Conservation (phyloP, 2,329 filamentous ascomycete species). For the Teratosphaeria epicoccoides region DNA sequence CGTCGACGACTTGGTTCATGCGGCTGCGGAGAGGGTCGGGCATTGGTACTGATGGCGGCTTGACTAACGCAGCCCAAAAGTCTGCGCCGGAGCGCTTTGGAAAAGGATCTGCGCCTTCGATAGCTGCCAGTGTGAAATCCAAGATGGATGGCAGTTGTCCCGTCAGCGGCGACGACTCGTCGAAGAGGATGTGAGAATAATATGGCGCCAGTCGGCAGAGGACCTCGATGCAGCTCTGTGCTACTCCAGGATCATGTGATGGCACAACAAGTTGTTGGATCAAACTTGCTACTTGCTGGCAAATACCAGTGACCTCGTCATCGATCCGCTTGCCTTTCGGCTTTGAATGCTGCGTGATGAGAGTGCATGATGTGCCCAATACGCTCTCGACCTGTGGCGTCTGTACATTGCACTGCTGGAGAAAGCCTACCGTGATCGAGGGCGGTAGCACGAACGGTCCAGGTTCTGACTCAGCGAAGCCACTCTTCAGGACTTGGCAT, state of each 20-base stretch:
- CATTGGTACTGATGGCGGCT: conserved; percentile 27
- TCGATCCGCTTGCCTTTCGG: conserved; percentile 32
- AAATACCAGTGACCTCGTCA: conserved; percentile 41
- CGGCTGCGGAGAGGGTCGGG: conserved; percentile 10
- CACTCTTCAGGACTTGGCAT: conserved; percentile 60
- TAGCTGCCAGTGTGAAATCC: conserved; percentile 57
- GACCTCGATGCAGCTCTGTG: conserved; percentile 65
- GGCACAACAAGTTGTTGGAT: conserved; percentile 52
- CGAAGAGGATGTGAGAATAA: conserved; percentile 51
- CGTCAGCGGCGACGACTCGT: conserved; percentile 23
- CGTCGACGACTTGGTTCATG: conserved; percentile 36
- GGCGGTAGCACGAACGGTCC: conserved; percentile 69
- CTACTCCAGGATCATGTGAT: conserved; percentile 57
- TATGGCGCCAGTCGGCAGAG: conserved; percentile 53
- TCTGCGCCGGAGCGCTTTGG: conserved; percentile 64
- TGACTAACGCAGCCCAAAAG: conserved; percentile 56
- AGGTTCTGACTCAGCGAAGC: conserved; percentile 62
- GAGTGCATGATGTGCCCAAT: conserved; percentile 60
- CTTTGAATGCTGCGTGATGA: conserved; percentile 40
- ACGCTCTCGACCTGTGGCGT: conserved; percentile 58
- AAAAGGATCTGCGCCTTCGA: conserved; percentile 61
- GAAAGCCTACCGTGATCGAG: conserved; percentile 52
- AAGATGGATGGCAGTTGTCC: conserved; percentile 57
- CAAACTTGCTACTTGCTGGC: conserved; percentile 53
- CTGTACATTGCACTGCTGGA: conserved; percentile 42